Evolutionary conservation across 164 flowering plant genomes (phyloP).

Genomic region (Aristolochia californica): DNA sequence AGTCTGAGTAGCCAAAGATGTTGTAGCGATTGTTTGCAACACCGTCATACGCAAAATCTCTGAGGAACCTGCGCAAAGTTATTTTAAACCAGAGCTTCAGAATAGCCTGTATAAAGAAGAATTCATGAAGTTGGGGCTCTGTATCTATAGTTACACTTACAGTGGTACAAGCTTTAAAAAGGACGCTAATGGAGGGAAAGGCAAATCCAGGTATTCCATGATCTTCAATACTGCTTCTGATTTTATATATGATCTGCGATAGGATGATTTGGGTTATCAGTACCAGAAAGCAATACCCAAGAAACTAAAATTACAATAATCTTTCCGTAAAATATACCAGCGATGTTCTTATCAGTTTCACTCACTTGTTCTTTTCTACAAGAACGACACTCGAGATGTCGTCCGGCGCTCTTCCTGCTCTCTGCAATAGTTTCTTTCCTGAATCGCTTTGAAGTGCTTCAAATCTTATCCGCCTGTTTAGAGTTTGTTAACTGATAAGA

Average conservation of each 20-base stretch:
- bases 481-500: background rate
- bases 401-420: constrained; percentile 2
- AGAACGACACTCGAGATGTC: constrained; percentile 4
- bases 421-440: constrained; percentile 1
- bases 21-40: too few species aligned
- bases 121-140: background rate
- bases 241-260: constrained; percentile 72
- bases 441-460: constrained; percentile 1
- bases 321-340: too few species aligned
- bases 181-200: constrained; percentile 79
- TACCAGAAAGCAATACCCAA: too few species aligned
- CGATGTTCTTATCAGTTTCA: too few species aligned
- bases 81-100: background rate
- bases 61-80: constrained; percentile 47
- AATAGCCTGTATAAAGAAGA: background rate
- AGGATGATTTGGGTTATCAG: too few species aligned
- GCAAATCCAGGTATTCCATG: constrained; percentile 81
- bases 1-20: constrained; percentile 78
- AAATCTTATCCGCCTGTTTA: constrained; percentile 3
- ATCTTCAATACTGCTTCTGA: constrained; percentile 95
- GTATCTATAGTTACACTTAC: constrained; percentile 30
- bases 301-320: too few species aligned
- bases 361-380: constrained; percentile 1
- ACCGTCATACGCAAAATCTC: constrained; percentile 67
- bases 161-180: constrained; percentile 69